Evolutionary conservation across 1,284 basidiomycete genomes (phyloP).

Genomic region (Cystobasidium pallidum): DNA sequence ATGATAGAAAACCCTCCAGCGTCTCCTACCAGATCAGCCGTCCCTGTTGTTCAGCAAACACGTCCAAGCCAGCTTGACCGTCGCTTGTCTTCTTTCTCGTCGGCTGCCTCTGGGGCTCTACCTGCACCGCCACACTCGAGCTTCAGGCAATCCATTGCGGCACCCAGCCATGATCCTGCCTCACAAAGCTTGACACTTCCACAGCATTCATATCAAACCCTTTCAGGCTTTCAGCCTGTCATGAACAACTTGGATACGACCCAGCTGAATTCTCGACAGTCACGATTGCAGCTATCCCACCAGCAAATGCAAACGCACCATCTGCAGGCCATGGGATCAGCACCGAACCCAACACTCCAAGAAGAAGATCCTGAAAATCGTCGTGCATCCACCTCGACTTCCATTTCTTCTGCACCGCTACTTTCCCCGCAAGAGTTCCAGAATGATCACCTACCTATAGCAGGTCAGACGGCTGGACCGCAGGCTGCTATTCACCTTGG

Average conservation of each 20-base stretch:
- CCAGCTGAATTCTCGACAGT: neutral
- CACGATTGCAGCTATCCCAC: neutral
- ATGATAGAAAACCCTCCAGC: neutral
- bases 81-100: slow-evolving; percentile 4
- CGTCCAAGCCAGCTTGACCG: neutral
- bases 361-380: slow-evolving; percentile 29
- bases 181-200: too few relatives aligned
- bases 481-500: too few relatives aligned
- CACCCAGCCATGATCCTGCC: neutral
- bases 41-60: too few relatives aligned
- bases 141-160: neutral
- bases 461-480: neutral
- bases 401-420: slow-evolving; percentile 6
- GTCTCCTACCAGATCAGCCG: neutral
- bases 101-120: neutral
- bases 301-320: neutral
- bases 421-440: slow-evolving; percentile 6
- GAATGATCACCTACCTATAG: neutral
- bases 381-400: slow-evolving; percentile 27
- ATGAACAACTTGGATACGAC: neutral
- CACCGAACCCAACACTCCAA: neutral
- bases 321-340: neutral
- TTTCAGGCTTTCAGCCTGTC: neutral
- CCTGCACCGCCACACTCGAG: neutral
- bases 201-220: neutral